Evolutionary conservation across 495 filamentous ascomycete species (phyloP).

Genomic region (Penicillium bovifimosum): DNA sequence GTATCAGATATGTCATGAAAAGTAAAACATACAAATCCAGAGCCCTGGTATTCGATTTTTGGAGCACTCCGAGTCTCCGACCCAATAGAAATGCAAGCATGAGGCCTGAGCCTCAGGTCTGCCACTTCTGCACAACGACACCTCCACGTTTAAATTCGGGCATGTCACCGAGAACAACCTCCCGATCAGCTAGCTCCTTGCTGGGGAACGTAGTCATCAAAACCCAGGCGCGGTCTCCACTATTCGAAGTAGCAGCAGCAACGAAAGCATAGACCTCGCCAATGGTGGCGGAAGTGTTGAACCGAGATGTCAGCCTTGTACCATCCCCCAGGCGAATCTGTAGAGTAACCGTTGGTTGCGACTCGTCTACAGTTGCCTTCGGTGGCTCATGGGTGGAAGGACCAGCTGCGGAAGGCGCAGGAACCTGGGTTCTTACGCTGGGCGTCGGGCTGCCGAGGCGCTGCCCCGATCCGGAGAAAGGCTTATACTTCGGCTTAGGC

Average conservation of each 20-base stretch:
- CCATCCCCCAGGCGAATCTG: constrained; percentile 91
- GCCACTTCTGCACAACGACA: constrained; percentile 87
- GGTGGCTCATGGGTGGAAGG: constrained; percentile 32
- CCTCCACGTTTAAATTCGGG: constrained; percentile 78
- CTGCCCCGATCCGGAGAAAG: constrained; percentile 77
- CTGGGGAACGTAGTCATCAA: constrained; percentile 95
- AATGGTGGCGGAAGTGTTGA: constrained; percentile 88
- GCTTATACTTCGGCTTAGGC: constrained; percentile 81
- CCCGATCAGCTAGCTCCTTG: constrained; percentile 79
- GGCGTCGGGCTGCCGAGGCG: constrained; percentile 91
- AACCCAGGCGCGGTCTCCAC: constrained; percentile 61
- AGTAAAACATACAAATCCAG: not conserved
- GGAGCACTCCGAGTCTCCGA: not conserved
- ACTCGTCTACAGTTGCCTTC: constrained; percentile 60
- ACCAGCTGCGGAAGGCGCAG: constrained; percentile 32
- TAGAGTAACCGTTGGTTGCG: constrained; percentile 69
- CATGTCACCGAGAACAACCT: constrained; percentile 64
- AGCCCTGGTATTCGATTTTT: constrained; percentile 5
- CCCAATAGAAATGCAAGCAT: not conserved
- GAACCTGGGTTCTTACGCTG: constrained; percentile 40
- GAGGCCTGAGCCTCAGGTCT: constrained; percentile 24
- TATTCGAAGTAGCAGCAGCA: constrained; percentile 54
- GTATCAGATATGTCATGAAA: constrained; percentile 2
- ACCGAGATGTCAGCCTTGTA: constrained; percentile 75
- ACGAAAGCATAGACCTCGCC: constrained; percentile 90